Conservation (phyloP, 305 asterid species). For the Euphrasia arctica region DNA sequence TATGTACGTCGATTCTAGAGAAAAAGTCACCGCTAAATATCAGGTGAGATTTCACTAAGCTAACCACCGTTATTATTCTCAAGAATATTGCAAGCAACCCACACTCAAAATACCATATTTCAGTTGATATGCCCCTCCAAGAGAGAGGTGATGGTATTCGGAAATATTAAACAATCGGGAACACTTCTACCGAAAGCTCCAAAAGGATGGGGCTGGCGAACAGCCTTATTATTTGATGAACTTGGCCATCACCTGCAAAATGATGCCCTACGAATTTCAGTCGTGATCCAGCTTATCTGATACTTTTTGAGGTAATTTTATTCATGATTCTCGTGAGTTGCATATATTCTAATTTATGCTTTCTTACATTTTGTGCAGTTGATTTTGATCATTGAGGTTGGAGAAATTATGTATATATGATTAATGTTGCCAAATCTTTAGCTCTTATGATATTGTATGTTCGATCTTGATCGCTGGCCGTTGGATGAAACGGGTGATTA, state of each 20-base stretch:
- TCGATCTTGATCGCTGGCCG: no score
- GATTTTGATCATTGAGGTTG: neutral
- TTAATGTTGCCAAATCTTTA: neutral
- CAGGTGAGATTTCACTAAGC: conserved; percentile 51
- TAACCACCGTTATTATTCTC: neutral
- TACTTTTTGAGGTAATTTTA: conserved; percentile 19
- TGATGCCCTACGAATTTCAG: conserved; percentile 80
- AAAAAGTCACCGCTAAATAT: conserved; percentile 95
- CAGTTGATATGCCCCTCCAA: conserved; percentile 97
- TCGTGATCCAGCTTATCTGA: conserved; percentile 78
- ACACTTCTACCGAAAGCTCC: conserved; percentile 99
- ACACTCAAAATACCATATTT: neutral
- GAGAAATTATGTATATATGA: conserved; percentile 14
- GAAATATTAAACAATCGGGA: conserved; percentile 91
- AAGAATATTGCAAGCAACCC: neutral
- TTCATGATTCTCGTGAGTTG: neutral
- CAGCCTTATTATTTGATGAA: conserved; percentile 83
- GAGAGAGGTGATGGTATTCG: conserved; percentile 97
- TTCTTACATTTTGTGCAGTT: conserved; percentile 10
- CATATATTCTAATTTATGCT: conserved; percentile 1
- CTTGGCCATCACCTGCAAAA: conserved; percentile 83
- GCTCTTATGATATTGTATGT: no score
- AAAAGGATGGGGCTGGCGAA: conserved; percentile 99
- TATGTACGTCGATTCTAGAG: conserved; percentile 79
- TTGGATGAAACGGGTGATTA: no score